These are phyloP conservation scores for Syzygium aqueum DNA, from an alignment of 345 rosid genomes.

Conservation along the genomic window DNA sequence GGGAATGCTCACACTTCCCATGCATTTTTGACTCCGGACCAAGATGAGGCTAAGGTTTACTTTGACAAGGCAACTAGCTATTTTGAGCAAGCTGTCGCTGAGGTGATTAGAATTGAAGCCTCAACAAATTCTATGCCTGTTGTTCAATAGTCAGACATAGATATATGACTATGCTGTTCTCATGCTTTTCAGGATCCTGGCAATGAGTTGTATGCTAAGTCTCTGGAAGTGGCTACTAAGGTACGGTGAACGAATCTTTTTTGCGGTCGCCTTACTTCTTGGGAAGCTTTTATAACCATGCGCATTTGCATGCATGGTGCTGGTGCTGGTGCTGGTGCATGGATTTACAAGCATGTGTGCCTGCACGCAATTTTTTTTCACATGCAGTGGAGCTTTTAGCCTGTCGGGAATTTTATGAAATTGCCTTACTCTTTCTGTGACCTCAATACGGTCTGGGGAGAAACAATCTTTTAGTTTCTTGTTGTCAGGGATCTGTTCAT, in stretches of 20 bases:
- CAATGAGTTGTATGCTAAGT: conserved; percentile 61
- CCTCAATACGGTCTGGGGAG: background rate
- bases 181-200: conserved; percentile 51
- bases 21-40: conserved; percentile 65
- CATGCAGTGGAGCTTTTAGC: background rate
- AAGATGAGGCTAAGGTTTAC: conserved; percentile 46
- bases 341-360: background rate
- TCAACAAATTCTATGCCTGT: background rate
- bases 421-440: background rate
- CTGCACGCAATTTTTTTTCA: background rate
- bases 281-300: background rate
- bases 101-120: conserved; percentile 24
- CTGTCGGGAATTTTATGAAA: background rate
- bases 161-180: background rate
- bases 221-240: conserved; percentile 66
- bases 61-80: conserved; percentile 59
- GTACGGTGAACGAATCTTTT: conserved; percentile 11
- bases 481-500: background rate
- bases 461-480: background rate
- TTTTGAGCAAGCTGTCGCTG: conserved; percentile 67
- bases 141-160: background rate
- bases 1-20: conserved; percentile 79
- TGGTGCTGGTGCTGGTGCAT: background rate
- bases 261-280: background rate
- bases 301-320: background rate